Percentiles rank a stretch among this genome's conserved stretches.
These are phyloP conservation scores for Artemisia argyi DNA, from an alignment of 129 eudicot species.

Conservation along the genomic window DNA sequence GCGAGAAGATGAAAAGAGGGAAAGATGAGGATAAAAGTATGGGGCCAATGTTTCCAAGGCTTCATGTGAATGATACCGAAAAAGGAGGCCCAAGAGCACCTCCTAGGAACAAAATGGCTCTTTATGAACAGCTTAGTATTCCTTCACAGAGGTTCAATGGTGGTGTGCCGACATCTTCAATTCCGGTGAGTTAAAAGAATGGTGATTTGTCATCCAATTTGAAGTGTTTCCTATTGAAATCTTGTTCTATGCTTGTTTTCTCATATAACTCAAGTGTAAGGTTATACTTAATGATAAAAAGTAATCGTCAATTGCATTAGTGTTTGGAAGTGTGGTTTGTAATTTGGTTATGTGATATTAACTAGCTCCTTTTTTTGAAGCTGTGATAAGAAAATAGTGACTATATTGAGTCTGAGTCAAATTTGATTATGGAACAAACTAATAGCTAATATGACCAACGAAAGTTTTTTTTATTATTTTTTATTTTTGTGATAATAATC, in stretches of 20 bases:
- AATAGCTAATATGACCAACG: background rate
- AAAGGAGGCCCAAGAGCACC: constrained; percentile 99
- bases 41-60: constrained; percentile 99
- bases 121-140: constrained; percentile 92
- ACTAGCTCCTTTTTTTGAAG: background rate
- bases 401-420: background rate
- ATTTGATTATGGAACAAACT: background rate
- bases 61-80: constrained; percentile 94
- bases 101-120: constrained; percentile 99
- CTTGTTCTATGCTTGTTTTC: background rate
- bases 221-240: background rate
- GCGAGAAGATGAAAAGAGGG: constrained; percentile 70
- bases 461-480: background rate
- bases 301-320: background rate
- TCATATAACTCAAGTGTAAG: background rate
- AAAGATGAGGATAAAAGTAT: constrained; percentile 79
- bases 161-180: constrained; percentile 36
- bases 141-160: constrained; percentile 82
- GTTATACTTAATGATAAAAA: constrained; percentile 3
- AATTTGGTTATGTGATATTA: no score
- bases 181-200: constrained; percentile 45
- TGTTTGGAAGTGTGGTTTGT: background rate
- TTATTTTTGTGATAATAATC: background rate
- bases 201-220: background rate
- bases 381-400: background rate